Percentiles rank a stretch among this genome's conserved stretches.
Conservation (phyloP, 2,329 filamentous ascomycete species). For the Verticillium isaacii region DNA sequence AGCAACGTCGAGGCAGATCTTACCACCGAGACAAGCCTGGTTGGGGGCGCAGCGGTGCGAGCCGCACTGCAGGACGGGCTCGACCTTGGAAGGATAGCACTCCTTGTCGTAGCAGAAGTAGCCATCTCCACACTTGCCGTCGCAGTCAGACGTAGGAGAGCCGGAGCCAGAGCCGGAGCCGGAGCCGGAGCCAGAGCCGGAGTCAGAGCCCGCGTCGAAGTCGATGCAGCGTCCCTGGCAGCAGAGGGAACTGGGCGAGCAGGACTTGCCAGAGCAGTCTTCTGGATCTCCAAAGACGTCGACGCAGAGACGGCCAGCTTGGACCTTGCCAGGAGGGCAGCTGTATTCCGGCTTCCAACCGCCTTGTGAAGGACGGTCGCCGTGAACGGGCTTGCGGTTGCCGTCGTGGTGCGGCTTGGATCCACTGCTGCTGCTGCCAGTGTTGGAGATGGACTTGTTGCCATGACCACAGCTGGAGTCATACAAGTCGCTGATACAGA, state of each 20-base stretch:
- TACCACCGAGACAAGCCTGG: background rate
- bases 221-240: background rate
- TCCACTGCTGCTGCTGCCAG: background rate
- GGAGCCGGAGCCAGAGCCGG: background rate
- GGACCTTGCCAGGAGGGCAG: background rate
- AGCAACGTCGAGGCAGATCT: background rate
- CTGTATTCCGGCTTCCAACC: too few relatives aligned
- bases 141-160: background rate
- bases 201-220: background rate
- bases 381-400: background rate
- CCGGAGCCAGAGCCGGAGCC: background rate
- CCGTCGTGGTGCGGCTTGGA: background rate
- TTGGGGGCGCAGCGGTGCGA: background rate
- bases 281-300: background rate
- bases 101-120: background rate
- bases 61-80: background rate
- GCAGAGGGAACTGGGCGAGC: slow-evolving; percentile 1
- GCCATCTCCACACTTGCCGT: background rate
- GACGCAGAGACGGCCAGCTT: background rate
- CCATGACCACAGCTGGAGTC: background rate
- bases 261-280: background rate
- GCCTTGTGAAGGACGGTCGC: background rate
- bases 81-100: background rate
- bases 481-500: background rate
- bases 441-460: background rate